Conservation (phyloP, 1,284 basidiomycete species). For the Melampsora larici-populina region DNA sequence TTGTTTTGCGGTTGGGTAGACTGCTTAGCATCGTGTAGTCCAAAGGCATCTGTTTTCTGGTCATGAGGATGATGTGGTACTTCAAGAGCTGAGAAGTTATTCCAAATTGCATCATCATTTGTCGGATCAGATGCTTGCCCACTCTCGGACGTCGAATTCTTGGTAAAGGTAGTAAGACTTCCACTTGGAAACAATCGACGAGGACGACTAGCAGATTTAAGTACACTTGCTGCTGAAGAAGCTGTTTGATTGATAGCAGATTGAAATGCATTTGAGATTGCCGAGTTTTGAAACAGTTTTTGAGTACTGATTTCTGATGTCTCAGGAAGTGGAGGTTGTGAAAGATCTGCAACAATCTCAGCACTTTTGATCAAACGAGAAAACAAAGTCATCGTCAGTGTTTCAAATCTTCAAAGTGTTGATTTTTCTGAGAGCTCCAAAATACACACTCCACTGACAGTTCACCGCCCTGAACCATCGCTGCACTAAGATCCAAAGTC, state of each 20-base stretch:
- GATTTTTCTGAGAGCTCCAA: background rate
- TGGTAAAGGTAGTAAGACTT: background rate
- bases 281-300: background rate
- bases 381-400: background rate
- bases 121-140: background rate
- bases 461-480: slow-evolving; percentile 5
- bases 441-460: slow-evolving; percentile 13
- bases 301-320: slow-evolving; percentile 18
- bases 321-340: slow-evolving; percentile 14
- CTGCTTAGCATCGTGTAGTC: slow-evolving; percentile 1
- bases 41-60: background rate
- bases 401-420: no score
- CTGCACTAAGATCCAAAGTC: slow-evolving; percentile 8
- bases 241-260: slow-evolving; percentile 27
- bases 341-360: background rate
- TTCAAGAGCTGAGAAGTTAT: slow-evolving; percentile 12
- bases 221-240: slow-evolving; percentile 5
- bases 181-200: slow-evolving; percentile 4
- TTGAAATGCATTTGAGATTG: slow-evolving; percentile 11
- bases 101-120: slow-evolving; percentile 3
- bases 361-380: background rate
- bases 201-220: slow-evolving; percentile 19
- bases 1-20: slow-evolving; percentile 5
- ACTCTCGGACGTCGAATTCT: background rate
- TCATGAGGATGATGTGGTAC: slow-evolving; percentile 5